These are phyloP conservation scores for Marasmius tenuissimus DNA, from an alignment of 1,284 basidiomycete genomes.

Conservation along the genomic window DNA sequence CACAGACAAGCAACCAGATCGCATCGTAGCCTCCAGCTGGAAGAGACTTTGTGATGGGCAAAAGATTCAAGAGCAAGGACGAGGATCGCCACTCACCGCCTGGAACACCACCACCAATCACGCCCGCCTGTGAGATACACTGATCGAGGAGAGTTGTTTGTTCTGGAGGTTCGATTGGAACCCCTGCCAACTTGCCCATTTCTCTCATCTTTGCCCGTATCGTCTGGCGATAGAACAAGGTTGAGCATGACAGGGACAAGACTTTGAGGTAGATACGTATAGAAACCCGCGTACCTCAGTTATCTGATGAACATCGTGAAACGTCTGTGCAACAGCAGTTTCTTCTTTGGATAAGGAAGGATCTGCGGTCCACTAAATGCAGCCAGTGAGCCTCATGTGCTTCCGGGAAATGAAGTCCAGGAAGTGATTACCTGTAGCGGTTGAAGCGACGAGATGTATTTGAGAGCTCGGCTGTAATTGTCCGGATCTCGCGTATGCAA, in stretches of 20 bases:
- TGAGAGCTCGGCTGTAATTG: constrained; percentile 55
- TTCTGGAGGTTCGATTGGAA: constrained; percentile 90
- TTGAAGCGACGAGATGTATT: constrained; percentile 58
- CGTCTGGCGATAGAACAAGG: constrained; percentile 39
- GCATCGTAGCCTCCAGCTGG: constrained; percentile 97
- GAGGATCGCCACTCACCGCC: constrained; percentile 64
- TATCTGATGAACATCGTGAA: constrained; percentile 54
- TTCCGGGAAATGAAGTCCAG: background rate
- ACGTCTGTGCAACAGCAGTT: constrained; percentile 46
- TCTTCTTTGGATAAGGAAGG: constrained; percentile 46
- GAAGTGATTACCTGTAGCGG: constrained; percentile 50
- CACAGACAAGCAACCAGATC: constrained; percentile 86
- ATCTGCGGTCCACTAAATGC: constrained; percentile 55
- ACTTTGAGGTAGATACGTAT: background rate
- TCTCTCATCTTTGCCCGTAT: constrained; percentile 84
- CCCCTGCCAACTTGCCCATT: constrained; percentile 80
- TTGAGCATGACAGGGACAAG: background rate
- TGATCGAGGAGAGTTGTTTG: constrained; percentile 88
- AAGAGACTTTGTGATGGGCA: constrained; percentile 3
- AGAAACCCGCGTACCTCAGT: constrained; percentile 47
- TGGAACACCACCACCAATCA: constrained; percentile 94
- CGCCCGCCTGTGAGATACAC: constrained; percentile 77
- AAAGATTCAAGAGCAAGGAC: constrained; percentile 1
- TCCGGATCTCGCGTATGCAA: constrained; percentile 44
- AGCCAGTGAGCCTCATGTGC: background rate